Conservation (phyloP, 2,329 filamentous ascomycete genomes). For the Bipolaris victoriae region DNA sequence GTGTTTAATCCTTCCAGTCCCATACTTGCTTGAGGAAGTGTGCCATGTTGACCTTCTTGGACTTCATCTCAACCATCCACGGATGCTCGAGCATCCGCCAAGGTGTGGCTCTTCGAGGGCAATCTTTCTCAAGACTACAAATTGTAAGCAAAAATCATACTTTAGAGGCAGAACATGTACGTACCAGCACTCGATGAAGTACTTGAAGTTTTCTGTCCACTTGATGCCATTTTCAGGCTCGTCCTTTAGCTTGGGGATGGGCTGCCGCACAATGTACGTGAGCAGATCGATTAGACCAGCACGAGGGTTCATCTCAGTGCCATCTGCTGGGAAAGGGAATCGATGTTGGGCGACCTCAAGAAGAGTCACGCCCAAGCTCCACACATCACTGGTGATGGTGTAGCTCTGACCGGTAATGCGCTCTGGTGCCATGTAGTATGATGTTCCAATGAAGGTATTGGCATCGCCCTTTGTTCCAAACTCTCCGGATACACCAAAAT, state of each 20-base stretch:
- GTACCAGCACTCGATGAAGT: conserved; percentile 99
- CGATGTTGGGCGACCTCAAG: conserved; percentile 99
- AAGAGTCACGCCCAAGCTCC: conserved; percentile 94
- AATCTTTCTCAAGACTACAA: conserved; percentile 88
- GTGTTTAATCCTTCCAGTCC: conserved; percentile 80
- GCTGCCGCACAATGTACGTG: conserved; percentile 96
- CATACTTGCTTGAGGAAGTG: conserved; percentile 94
- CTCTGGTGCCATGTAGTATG: conserved; percentile 99
- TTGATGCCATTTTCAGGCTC: conserved; percentile 87
- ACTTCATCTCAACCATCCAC: conserved; percentile 96
- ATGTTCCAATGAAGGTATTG: conserved; percentile 98
- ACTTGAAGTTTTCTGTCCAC: conserved; percentile 98
- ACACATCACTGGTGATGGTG: conserved; percentile 98
- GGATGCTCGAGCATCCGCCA: conserved; percentile 99
- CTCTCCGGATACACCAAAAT: conserved; percentile 96
- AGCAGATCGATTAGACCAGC: conserved; percentile 93
- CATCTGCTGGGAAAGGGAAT: conserved; percentile 97
- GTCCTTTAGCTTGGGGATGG: conserved; percentile 93
- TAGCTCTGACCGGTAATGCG: conserved; percentile 97
- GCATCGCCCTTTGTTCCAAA: conserved; percentile 98
- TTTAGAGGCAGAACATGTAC: conserved; percentile 48
- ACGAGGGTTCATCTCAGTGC: conserved; percentile 91
- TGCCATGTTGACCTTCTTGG: conserved; percentile 96
- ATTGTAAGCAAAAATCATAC: conserved; percentile 30
- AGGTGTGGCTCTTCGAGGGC: conserved; percentile 82